A percentile compares a stretch with the other conserved stretches of the same genome.
These are phyloP conservation scores for Plasmodium berghei DNA, from an alignment of 169 alveolate species.

Conservation along the genomic window DNA sequence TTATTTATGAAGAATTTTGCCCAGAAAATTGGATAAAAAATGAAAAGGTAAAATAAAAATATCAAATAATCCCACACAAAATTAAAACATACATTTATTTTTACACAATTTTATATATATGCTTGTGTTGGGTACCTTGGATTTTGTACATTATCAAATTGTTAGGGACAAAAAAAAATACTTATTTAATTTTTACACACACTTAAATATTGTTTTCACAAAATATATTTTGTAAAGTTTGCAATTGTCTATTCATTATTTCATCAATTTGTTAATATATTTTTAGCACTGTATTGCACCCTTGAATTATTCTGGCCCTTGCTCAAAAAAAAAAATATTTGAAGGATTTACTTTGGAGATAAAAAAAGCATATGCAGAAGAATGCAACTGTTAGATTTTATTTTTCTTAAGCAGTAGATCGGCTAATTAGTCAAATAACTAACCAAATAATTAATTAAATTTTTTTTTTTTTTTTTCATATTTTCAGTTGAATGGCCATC, in stretches of 20 bases:
- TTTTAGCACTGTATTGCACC: slow-evolving; percentile 65
- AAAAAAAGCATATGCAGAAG: slow-evolving; percentile 68
- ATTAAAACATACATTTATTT: not conserved
- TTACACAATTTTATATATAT: not conserved
- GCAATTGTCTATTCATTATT: slow-evolving; percentile 1
- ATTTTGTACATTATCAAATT: no score
- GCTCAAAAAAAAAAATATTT: slow-evolving; percentile 55
- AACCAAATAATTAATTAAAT: not conserved
- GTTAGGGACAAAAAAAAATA: no score
- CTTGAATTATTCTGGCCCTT: slow-evolving; percentile 45
- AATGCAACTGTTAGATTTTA: slow-evolving; percentile 39
- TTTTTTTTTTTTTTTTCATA: slow-evolving; percentile 1
- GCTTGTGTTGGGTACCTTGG: not conserved
- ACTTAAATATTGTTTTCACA: no score
- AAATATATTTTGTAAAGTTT: no score
- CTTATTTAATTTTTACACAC: no score
- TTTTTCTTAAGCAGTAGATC: not conserved
- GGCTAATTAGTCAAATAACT: not conserved
- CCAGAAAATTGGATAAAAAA: slow-evolving; percentile 61
- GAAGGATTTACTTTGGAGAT: slow-evolving; percentile 20
- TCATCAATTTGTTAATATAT: not conserved
- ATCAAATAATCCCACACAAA: not conserved
- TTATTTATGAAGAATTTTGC: slow-evolving; percentile 44
- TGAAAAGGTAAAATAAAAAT: slow-evolving; percentile 14
- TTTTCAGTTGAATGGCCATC: slow-evolving; percentile 61